A percentile compares a stretch with the other conserved stretches of the same genome.
These are phyloP conservation scores for Gautieria morchelliformis DNA, from an alignment of 768 basidiomycete species.

Conservation along the genomic window DNA sequence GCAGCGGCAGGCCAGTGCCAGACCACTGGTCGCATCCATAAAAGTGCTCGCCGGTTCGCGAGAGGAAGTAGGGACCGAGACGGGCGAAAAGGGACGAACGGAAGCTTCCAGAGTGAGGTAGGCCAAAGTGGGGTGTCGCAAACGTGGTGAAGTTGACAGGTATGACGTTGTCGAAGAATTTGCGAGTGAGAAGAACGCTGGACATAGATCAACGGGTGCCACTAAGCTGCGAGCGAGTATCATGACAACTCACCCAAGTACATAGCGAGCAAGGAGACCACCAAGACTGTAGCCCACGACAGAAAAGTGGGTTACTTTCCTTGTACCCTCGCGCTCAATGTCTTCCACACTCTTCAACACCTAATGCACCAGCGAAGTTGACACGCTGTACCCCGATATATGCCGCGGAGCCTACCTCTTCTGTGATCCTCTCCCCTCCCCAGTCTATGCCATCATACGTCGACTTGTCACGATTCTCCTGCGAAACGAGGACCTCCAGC, in stretches of 20 bases:
- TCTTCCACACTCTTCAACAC: conserved; percentile 45
- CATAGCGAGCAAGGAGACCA: conserved; percentile 73
- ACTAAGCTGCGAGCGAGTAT: not conserved
- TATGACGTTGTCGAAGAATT: conserved; percentile 60
- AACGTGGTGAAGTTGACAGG: conserved; percentile 80
- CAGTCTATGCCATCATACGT: conserved; percentile 84
- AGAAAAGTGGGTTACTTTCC: conserved; percentile 59
- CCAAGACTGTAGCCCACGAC: conserved; percentile 75
- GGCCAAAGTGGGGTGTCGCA: conserved; percentile 76
- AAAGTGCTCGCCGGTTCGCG: conserved; percentile 74
- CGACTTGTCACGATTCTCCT: conserved; percentile 53
- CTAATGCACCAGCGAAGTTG: conserved; percentile 24
- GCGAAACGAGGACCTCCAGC: conserved; percentile 53
- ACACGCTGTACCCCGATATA: not conserved
- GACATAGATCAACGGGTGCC: not conserved
- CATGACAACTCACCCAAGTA: conserved; percentile 45
- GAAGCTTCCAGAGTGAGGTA: conserved; percentile 52
- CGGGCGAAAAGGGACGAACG: conserved; percentile 41
- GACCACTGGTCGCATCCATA: conserved; percentile 69
- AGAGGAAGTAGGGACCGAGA: conserved; percentile 61
- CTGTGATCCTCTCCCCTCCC: conserved; percentile 70
- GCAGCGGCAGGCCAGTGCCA: conserved; percentile 49
- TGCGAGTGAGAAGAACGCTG: conserved; percentile 54
- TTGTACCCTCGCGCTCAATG: conserved; percentile 39
- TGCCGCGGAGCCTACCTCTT: conserved; percentile 46